Percentiles rank a stretch among this genome's conserved stretches.
Conservation (phyloP, 371 early-diverging fungal genomes). For the Mucor circinelloides region DNA sequence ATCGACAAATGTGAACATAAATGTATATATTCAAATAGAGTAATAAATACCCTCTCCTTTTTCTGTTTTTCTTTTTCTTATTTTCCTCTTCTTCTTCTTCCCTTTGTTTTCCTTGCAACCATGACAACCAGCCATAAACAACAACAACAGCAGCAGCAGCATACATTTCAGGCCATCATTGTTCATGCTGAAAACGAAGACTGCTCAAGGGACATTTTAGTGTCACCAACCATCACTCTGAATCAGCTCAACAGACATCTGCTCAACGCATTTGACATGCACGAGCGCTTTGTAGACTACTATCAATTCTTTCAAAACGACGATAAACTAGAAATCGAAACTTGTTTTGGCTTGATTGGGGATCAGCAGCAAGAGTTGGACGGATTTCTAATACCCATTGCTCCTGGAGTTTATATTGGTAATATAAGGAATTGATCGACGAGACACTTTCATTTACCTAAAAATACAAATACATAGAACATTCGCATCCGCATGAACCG, state of each 20-base stretch:
- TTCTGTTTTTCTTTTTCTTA: neutral
- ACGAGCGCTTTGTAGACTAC: neutral
- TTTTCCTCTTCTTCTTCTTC: neutral
- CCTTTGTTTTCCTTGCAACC: neutral
- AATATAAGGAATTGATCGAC: neutral
- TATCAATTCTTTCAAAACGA: neutral
- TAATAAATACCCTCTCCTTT: neutral
- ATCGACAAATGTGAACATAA: neutral
- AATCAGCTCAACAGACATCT: conserved; percentile 6
- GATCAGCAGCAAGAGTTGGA: conserved; percentile 4
- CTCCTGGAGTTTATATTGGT: conserved; percentile 19
- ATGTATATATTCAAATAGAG: neutral
- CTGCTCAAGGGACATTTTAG: conserved; percentile 10
- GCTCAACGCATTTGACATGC: neutral
- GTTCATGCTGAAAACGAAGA: conserved; percentile 2
- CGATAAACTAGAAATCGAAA: neutral
- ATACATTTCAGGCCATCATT: conserved; percentile 2
- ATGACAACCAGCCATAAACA: neutral
- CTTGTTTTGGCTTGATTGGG: conserved; percentile 7
- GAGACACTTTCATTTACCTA: neutral
- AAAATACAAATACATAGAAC: conserved; percentile 2
- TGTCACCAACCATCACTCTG: conserved; percentile 5
- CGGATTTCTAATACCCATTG: conserved; percentile 6
- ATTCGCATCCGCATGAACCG: conserved; percentile 19
- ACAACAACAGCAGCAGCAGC: neutral